These are phyloP conservation scores for Penicillium sp. DNA, from an alignment of 2,329 filamentous ascomycete species.

Conservation along the genomic window DNA sequence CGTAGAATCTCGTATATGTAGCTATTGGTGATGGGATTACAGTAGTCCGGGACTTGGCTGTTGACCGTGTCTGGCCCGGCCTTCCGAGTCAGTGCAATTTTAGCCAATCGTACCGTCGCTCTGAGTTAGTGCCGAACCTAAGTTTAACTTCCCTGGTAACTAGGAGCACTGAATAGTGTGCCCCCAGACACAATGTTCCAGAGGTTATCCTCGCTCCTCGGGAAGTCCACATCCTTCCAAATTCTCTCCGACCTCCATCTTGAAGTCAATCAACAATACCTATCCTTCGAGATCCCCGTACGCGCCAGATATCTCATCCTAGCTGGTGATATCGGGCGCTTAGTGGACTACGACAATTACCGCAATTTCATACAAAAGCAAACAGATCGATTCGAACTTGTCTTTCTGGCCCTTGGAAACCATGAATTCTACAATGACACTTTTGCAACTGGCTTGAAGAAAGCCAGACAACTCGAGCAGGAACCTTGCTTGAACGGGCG, in stretches of 20 bases:
- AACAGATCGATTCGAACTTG: neutral
- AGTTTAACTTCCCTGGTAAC: neutral
- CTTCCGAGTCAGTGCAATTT: neutral
- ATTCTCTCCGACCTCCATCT: neutral
- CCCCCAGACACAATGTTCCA: neutral
- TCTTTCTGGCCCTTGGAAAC: neutral
- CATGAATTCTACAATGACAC: slow-evolving; percentile 1
- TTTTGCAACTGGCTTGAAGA: neutral
- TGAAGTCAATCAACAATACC: slow-evolving; percentile 1
- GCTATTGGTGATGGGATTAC: neutral
- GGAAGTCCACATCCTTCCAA: neutral
- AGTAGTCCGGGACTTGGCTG: neutral
- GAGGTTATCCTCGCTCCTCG: neutral
- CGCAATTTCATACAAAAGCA: neutral
- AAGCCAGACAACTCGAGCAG: neutral
- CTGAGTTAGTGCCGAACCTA: neutral
- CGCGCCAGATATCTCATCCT: neutral
- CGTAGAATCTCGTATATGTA: neutral
- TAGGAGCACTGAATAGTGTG: neutral
- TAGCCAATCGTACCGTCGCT: neutral
- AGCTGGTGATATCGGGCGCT: neutral
- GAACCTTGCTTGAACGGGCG: neutral
- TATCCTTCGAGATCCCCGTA: neutral
- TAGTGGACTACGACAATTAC: neutral
- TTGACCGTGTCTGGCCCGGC: too few species aligned